Conservation (phyloP, 352 stramenopile species). For the Pythium dissimile region DNA sequence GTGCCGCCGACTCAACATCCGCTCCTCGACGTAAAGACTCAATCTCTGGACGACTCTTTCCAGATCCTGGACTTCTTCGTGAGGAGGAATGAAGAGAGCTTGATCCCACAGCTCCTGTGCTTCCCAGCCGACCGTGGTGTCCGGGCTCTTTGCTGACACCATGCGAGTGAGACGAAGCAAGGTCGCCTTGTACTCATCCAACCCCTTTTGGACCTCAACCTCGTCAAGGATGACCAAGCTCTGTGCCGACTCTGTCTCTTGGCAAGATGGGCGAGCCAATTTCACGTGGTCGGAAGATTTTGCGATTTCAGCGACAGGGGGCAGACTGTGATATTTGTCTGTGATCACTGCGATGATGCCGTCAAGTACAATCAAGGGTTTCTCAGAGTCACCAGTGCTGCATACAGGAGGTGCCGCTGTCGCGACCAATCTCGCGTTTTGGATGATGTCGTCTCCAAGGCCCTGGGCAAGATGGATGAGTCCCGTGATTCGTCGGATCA, state of each 20-base stretch:
- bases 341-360: not conserved
- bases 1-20: conserved; percentile 18
- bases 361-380: not conserved
- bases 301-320: too few relatives aligned
- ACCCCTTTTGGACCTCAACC: conserved; percentile 20
- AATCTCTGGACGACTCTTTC: conserved; percentile 35
- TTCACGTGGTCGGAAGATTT: too few relatives aligned
- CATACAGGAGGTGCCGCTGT: too few relatives aligned
- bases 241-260: not conserved
- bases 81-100: conserved; percentile 52
- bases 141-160: conserved; percentile 35
- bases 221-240: conserved; percentile 29
- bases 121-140: conserved; percentile 46
- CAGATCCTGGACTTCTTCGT: conserved; percentile 48
- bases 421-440: not conserved
- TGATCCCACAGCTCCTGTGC: conserved; percentile 51
- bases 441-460: conserved; percentile 29
- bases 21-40: conserved; percentile 30
- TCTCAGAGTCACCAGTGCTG: not conserved
- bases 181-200: conserved; percentile 34
- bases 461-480: conserved; percentile 37
- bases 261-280: too few relatives aligned
- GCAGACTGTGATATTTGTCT: conserved; percentile 3
- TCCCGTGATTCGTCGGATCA: conserved; percentile 28
- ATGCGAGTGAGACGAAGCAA: conserved; percentile 28